Evolutionary conservation across 148 eudicot genomes (phyloP).

Genomic region (Fagopyrum tataricum): DNA sequence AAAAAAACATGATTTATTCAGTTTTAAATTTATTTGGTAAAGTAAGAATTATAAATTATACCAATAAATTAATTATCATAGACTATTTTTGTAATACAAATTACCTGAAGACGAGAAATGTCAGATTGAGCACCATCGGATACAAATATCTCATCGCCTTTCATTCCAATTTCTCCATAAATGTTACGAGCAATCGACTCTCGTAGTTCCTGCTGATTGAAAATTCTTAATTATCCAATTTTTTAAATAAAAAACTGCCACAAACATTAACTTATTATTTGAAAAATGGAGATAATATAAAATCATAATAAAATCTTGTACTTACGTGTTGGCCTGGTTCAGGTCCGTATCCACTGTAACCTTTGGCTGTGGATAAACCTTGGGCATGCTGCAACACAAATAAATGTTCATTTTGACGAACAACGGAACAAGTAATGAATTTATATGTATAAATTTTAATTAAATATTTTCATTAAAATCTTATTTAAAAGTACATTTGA

Average conservation of each 20-base stretch:
- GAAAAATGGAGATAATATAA: background rate
- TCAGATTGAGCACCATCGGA: conserved; percentile 90
- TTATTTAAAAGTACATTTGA: too few relatives aligned
- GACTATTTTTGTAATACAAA: background rate
- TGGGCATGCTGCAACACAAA: conserved; percentile 41
- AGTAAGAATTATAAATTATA: too few relatives aligned
- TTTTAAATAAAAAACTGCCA: background rate
- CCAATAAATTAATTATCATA: background rate
- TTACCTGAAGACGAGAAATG: conserved; percentile 83
- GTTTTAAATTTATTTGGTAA: too few relatives aligned
- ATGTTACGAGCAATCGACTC: conserved; percentile 55
- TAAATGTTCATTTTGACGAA: background rate
- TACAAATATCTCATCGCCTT: conserved; percentile 52
- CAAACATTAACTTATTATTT: background rate
- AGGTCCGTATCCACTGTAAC: conserved; percentile 76
- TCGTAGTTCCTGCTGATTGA: conserved; percentile 40
- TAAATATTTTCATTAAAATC: too few relatives aligned
- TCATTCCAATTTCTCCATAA: conserved; percentile 34
- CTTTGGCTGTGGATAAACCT: conserved; percentile 54
- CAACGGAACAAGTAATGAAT: too few relatives aligned
- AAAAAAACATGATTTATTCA: too few relatives aligned
- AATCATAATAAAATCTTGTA: background rate
- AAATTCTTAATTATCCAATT: background rate
- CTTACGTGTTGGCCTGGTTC: conserved; percentile 75
- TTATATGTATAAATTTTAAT: too few relatives aligned